Percentiles rank a stretch among this genome's conserved stretches.
These are phyloP conservation scores for Boechera retrofracta DNA, from an alignment of 345 rosid genomes.

Conservation along the genomic window DNA sequence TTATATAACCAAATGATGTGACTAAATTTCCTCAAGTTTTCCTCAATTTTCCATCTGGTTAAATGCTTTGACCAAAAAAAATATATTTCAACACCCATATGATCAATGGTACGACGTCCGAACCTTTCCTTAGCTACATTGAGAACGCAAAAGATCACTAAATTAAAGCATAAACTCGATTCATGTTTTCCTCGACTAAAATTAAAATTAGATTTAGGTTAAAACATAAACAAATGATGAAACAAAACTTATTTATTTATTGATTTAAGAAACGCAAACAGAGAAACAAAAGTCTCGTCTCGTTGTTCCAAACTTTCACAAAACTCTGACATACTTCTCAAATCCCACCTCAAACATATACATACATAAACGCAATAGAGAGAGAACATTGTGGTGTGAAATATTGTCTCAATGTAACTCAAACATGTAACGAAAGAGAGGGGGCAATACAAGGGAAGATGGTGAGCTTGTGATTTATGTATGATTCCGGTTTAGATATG, in stretches of 20 bases:
- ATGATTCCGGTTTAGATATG: slow-evolving; percentile 41
- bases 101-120: no score
- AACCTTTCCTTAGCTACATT: no score
- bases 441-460: background rate
- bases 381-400: slow-evolving; percentile 26
- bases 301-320: slow-evolving; percentile 4
- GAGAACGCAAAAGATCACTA: no score
- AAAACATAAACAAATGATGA: background rate
- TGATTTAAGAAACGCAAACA: slow-evolving; percentile 18
- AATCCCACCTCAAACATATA: slow-evolving; percentile 28
- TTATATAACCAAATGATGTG: no score
- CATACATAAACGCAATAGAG: slow-evolving; percentile 23
- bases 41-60: no score
- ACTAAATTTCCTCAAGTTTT: no score
- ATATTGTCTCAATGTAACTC: slow-evolving; percentile 36
- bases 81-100: no score
- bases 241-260: slow-evolving; percentile 9
- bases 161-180: no score
- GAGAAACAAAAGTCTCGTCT: slow-evolving; percentile 29
- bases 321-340: slow-evolving; percentile 13
- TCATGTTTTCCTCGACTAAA: no score
- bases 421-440: slow-evolving; percentile 15
- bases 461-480: background rate
- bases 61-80: no score
- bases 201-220: no score